Percentiles rank a stretch among this genome's conserved stretches.
phyloP scores from a whole-genome alignment of 1,284 basidiomycete species.

The Trichosporon coremiiforme region DNA sequence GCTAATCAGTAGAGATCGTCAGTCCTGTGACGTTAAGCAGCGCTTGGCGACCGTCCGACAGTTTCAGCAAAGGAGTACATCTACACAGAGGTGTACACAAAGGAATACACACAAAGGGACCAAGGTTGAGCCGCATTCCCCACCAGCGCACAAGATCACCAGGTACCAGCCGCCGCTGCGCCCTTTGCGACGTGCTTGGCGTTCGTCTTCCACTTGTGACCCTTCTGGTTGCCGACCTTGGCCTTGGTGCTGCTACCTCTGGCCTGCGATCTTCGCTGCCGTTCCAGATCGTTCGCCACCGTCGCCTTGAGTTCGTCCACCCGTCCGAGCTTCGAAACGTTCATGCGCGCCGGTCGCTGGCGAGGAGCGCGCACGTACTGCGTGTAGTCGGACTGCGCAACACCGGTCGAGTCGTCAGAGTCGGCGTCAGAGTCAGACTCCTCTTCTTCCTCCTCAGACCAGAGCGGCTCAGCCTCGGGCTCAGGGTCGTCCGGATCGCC shows the following conservation, averaged over 20 bases:
- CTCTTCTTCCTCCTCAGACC: conserved; percentile 28
- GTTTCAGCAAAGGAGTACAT: background rate
- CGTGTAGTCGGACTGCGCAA: conserved; percentile 48
- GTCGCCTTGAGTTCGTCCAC: conserved; percentile 59
- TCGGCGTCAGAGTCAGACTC: conserved; percentile 37
- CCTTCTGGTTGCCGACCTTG: conserved; percentile 16
- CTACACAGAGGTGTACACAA: background rate
- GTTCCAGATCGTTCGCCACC: conserved; percentile 67
- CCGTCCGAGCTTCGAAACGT: conserved; percentile 34
- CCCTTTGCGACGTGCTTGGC: conserved; percentile 18
- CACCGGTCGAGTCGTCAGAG: conserved; percentile 26
- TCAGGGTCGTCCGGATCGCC: conserved; percentile 31
- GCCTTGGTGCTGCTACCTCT: conserved; percentile 31
- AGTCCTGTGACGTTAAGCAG: background rate
- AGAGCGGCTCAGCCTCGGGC: conserved; percentile 18
- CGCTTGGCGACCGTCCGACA: background rate
- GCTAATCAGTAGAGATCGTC: background rate
- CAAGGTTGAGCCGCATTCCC: background rate
- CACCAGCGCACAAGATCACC: background rate
- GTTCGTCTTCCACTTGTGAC: conserved; percentile 17
- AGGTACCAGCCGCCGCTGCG: conserved; percentile 10
- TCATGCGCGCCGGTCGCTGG: conserved; percentile 19
- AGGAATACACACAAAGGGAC: background rate
- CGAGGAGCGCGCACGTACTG: conserved; percentile 40
- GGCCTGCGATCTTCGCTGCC: conserved; percentile 62